These are phyloP conservation scores for Trichoderma polysporum DNA, from an alignment of 2,329 filamentous ascomycete species.

Conservation along the genomic window DNA sequence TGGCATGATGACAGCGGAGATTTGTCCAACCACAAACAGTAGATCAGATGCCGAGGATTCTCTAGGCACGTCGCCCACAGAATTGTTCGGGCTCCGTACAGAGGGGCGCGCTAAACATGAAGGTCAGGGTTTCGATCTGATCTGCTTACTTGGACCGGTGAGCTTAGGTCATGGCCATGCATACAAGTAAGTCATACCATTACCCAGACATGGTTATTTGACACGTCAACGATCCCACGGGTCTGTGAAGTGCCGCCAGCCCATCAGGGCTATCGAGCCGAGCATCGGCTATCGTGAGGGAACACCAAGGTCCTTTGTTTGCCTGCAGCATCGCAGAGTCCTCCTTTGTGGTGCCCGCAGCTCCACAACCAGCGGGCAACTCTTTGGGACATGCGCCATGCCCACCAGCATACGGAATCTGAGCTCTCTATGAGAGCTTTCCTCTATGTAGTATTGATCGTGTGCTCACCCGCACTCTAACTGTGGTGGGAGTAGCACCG, in stretches of 20 bases:
- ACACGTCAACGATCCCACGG: conserved; percentile 16
- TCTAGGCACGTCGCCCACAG: background rate
- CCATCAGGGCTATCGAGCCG: conserved; percentile 15
- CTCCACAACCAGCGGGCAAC: conserved; percentile 8
- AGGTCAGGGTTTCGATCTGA: conserved; percentile 19
- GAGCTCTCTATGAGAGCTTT: background rate
- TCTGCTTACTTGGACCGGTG: conserved; percentile 20
- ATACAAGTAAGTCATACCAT: background rate
- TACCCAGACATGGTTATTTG: conserved; percentile 1
- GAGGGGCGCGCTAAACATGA: conserved; percentile 15
- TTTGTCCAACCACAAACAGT: background rate
- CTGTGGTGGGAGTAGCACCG: background rate
- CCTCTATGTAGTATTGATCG: background rate
- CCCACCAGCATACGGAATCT: background rate
- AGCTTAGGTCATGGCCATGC: conserved; percentile 15
- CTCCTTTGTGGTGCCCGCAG: conserved; percentile 6
- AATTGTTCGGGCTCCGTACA: background rate
- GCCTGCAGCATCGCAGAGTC: background rate
- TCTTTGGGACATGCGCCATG: background rate
- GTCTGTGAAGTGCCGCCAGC: background rate
- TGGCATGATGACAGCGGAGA: background rate
- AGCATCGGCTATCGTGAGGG: background rate
- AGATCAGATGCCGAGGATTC: background rate
- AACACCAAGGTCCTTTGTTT: background rate
- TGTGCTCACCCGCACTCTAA: background rate